Percentiles rank a stretch among this genome's conserved stretches.
Evolutionary conservation across 805 yeast species (phyloP).

Genomic region (Wickerhamiella sergipiensis): DNA sequence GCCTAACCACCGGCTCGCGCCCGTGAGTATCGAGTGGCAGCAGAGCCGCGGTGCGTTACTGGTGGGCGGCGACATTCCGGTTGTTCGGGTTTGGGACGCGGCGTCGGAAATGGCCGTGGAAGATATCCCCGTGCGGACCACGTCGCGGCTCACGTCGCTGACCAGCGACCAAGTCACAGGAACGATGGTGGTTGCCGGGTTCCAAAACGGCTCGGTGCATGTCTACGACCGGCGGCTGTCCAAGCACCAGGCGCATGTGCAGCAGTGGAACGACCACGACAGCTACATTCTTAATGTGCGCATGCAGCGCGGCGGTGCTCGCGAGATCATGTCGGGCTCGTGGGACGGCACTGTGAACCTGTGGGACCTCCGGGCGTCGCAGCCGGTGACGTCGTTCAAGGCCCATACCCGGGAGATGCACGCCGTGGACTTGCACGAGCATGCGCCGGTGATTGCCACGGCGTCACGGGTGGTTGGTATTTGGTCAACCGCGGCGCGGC

Average conservation of each 20-base stretch:
- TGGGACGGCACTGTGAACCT: slow-evolving; percentile 70
- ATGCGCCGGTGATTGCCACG: slow-evolving; percentile 86
- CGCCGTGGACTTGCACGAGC: slow-evolving; percentile 78
- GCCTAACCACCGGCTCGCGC: slow-evolving; percentile 67
- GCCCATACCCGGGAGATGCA: slow-evolving; percentile 45
- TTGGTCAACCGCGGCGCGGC: slow-evolving; percentile 77
- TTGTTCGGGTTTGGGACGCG: slow-evolving; percentile 92
- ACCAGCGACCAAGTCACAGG: slow-evolving; percentile 96
- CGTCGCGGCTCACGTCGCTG: slow-evolving; percentile 73
- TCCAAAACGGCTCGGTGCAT: slow-evolving; percentile 76
- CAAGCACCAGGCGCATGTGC: slow-evolving; percentile 72
- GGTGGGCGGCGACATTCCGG: slow-evolving; percentile 89
- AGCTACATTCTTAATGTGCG: slow-evolving; percentile 62
- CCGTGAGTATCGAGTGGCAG: slow-evolving; percentile 89
- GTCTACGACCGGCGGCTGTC: slow-evolving; percentile 85
- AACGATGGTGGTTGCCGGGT: slow-evolving; percentile 78
- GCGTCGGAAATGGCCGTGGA: slow-evolving; percentile 76
- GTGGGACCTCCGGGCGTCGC: slow-evolving; percentile 71
- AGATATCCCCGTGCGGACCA: slow-evolving; percentile 84
- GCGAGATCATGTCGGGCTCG: slow-evolving; percentile 73
- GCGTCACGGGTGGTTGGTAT: slow-evolving; percentile 69
- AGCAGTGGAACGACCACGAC: slow-evolving; percentile 53
- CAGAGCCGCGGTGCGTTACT: slow-evolving; percentile 83
- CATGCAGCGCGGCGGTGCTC: slow-evolving; percentile 91
- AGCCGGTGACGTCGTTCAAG: slow-evolving; percentile 54